These are phyloP conservation scores for Boletus coccyginus DNA, from an alignment of 768 basidiomycete genomes.

Conservation along the genomic window DNA sequence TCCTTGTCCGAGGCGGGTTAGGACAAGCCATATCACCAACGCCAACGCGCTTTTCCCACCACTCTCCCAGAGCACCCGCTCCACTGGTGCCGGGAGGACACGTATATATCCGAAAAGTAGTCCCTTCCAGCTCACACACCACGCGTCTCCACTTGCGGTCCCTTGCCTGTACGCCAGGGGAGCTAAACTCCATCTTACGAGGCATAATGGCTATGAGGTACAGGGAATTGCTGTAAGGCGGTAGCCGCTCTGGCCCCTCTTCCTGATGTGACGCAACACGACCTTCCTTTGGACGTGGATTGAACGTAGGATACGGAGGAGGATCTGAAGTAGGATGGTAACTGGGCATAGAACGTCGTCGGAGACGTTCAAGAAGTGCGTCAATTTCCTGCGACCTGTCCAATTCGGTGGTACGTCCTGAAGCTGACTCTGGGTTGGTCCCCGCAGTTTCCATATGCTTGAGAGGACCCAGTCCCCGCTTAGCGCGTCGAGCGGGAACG, in stretches of 20 bases:
- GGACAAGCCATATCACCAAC: constrained; percentile 55
- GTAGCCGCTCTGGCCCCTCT: constrained; percentile 80
- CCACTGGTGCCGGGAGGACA: constrained; percentile 42
- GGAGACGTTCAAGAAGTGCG: constrained; percentile 38
- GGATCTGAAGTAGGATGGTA: constrained; percentile 57
- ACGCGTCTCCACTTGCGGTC: constrained; percentile 92
- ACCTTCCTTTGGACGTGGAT: constrained; percentile 25
- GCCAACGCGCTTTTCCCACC: constrained; percentile 79
- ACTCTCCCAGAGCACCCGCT: constrained; percentile 57
- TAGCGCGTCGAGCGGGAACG: constrained; percentile 29
- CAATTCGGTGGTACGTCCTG: constrained; percentile 8
- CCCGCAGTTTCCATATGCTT: constrained; percentile 14
- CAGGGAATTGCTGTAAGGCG: constrained; percentile 77
- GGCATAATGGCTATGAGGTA: constrained; percentile 80
- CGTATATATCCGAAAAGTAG: constrained; percentile 77
- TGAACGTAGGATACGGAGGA: constrained; percentile 64
- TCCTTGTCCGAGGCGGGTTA: constrained; percentile 24
- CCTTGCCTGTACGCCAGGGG: constrained; percentile 81
- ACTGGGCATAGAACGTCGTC: constrained; percentile 69
- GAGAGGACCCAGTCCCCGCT: constrained; percentile 19
- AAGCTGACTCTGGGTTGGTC: constrained; percentile 13
- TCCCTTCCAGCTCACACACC: constrained; percentile 89
- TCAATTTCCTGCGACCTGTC: constrained; percentile 18
- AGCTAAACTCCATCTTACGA: constrained; percentile 89
- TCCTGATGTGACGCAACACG: constrained; percentile 55